Base-by-base conservation (phyloP, 352 stramenopile species). In the Globisporangium spiculum region DNA sequence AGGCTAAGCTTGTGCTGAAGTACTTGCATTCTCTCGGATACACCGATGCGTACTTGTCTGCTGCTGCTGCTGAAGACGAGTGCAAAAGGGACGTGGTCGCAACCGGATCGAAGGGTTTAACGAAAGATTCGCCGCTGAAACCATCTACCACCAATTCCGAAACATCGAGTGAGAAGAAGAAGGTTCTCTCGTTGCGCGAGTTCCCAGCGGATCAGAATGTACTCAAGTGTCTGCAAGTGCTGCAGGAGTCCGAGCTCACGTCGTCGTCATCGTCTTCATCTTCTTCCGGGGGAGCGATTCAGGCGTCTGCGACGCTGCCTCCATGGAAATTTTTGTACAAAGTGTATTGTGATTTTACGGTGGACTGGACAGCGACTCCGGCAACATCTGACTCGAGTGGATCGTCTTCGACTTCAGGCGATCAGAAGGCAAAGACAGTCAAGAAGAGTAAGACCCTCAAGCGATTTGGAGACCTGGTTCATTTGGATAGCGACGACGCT, bases 241-340 rank as follows among this genome's bases (percentile, higher is more conserved):
- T 94, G 26, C 76, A 81, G 4, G 71, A 74, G 54, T 64, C 76
- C 1, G 53, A 74, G 24, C 4, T 22, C 44, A 24, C 6, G 18
- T 48, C 38, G 14, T 48, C 38, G 38, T 12, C 44, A 24, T 52
- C 44, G 5, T 56, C 38, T 44, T 1, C 7, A n/a, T 16, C 18
- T 3, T 24, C 52, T 24, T 14, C 10, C 36, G 12, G 8, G 0
- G 41, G 38, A 32, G 32, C 20, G 32, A 18, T 50, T 7, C 55
- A 60, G 27, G 41, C 46, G 0, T 65, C 26, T 6, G 8, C 55
- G 5, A 36, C 38, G 22, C n/a, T 88, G 4, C 78, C 81, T 6
- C 87, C 87, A 16, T 95, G 87, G 87, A 93, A 93, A 46, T 65
- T 83, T 30, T 81, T 81, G 48, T 93, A 92, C 71, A 89, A 82